Conservation (phyloP, 768 basidiomycete genomes). For the Asterophora lycoperdoides region DNA sequence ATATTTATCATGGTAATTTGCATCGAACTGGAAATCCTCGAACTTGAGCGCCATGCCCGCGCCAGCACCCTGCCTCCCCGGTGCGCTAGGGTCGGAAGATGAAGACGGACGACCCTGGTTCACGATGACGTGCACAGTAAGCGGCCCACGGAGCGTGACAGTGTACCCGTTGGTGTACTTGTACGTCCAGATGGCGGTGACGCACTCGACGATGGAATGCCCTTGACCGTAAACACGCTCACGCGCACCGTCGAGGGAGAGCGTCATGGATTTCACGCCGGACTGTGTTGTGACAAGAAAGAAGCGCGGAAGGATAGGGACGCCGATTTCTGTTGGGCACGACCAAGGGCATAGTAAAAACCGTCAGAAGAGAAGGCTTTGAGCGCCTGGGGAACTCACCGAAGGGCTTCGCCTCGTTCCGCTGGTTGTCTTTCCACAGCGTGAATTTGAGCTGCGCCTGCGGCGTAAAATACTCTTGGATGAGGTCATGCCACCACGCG, state of each 20-base stretch:
- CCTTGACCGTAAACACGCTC: slow-evolving; percentile 51
- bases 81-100: no score
- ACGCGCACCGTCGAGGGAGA: slow-evolving; percentile 74
- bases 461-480: slow-evolving; percentile 67
- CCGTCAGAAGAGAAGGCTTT: slow-evolving; percentile 5
- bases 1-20: slow-evolving; percentile 68
- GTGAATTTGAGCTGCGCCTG: slow-evolving; percentile 75
- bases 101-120: slow-evolving; percentile 3
- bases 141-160: slow-evolving; percentile 70
- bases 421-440: slow-evolving; percentile 83
- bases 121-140: slow-evolving; percentile 59
- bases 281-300: slow-evolving; percentile 83
- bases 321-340: slow-evolving; percentile 60
- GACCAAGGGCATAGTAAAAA: background rate
- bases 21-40: slow-evolving; percentile 71
- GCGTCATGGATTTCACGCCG: slow-evolving; percentile 77
- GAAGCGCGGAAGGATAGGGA: slow-evolving; percentile 77
- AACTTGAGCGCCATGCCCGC: slow-evolving; percentile 50
- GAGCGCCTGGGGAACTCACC: slow-evolving; percentile 43
- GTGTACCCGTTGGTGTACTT: slow-evolving; percentile 76
- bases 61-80: slow-evolving; percentile 7
- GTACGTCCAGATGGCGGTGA: slow-evolving; percentile 76
- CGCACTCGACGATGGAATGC: slow-evolving; percentile 64
- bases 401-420: slow-evolving; percentile 77
- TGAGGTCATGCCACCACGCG: slow-evolving; percentile 61